phyloP scores from a whole-genome alignment of 176 grass and related monocot species.

The barley (Hordeum vulgare) region MorexV3_pseudomolecules_assembly NC_058521.1:53807060-53807559 shows the following conservation, averaged over 20 bases:
- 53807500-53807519: not conserved
- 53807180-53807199: constrained; percentile 40
- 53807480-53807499: not conserved
- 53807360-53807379: constrained; percentile 41
- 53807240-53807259: constrained; percentile 53
- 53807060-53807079: not conserved
- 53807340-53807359: not conserved
- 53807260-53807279: constrained; percentile 57
- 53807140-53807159: not conserved
- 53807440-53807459: constrained; percentile 51
- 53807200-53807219: constrained; percentile 23
- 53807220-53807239: constrained; percentile 43
- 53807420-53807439: constrained; percentile 70
- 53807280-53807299: constrained; percentile 51
- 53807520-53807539: constrained; percentile 42
- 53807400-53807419: constrained; percentile 29
- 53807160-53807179: not conserved
- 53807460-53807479: not conserved
- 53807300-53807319: not conserved
- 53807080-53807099: not conserved
- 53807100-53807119: not conserved
- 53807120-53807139: not conserved
- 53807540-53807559: constrained; percentile 84
- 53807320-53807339: not conserved
- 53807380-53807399: constrained; percentile 45